Evolutionary conservation across 2,329 filamentous ascomycete genomes (phyloP), one percentile per base, ranked within the genome.

Genomic region (Exophiala bonariae): DNA sequence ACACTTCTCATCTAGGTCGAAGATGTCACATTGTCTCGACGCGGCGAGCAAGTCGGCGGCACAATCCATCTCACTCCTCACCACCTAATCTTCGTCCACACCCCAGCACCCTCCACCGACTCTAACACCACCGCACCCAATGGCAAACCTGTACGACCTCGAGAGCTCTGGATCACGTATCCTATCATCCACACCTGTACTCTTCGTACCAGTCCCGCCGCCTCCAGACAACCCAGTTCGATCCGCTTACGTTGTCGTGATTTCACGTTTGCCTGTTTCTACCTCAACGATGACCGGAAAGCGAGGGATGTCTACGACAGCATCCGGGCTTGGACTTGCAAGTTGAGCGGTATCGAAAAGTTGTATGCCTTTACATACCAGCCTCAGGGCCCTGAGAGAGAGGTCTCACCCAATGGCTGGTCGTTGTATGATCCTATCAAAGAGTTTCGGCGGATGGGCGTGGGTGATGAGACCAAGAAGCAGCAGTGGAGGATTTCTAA

Each of bases 131-230:
- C 60, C 64, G 52, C 67, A 50, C 63, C 68, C 35, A 68, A 74
- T 40, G 69, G 69, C 17, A 51, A 47, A 28, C 44, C 47, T 14
- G 16, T 18, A 47, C 74, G 72, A 55, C 73, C 79, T 17, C 78
- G 83, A 64, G 88, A 96, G 68, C 81, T 87, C 63, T 99, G 92
- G 88, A 89, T 97, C 45, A 91, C 93, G 13, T 99, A 91, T 68
- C 91, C 92, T 18, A 91, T 97, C 69, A 89, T 99, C 61, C 81
- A 81, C 32, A 81, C 85, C 61, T 96, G 91, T 70, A 82, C 80
- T 18, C 82, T 92, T 57, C 82, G 89, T 50, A 86, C 89, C 20
- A 83, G 85, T 37, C 85, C 87, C 14, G 77, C 81, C 5, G 75
- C 77, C 10, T 86, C 86, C 48, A 80, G 82, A 41, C 80, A 89